phyloP scores from a whole-genome alignment of 306 rosid genomes.

The Dalbergia cochinchinensis region DNA sequence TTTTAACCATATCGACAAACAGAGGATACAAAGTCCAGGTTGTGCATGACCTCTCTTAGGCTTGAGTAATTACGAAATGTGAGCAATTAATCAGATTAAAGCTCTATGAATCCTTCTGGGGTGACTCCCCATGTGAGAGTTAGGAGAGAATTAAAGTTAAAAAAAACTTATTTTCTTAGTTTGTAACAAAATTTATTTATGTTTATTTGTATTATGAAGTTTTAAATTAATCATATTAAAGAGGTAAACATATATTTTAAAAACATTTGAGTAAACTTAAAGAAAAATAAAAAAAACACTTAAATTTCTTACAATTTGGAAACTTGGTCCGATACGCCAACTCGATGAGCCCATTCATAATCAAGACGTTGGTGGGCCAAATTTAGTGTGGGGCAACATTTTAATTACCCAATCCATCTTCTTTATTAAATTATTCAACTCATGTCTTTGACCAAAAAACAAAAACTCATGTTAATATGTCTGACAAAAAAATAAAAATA shows the following conservation, averaged over 20 bases:
- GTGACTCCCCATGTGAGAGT: neutral
- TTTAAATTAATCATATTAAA: too few species aligned
- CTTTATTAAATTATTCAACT: too few species aligned
- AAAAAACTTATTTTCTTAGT: too few species aligned
- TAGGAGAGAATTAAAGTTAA: neutral
- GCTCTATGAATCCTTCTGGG: neutral
- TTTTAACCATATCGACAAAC: neutral
- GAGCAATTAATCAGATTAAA: neutral
- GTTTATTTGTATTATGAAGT: too few species aligned
- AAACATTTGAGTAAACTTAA: too few species aligned
- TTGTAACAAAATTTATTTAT: too few species aligned
- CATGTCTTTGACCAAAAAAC: too few species aligned
- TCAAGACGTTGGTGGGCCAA: neutral
- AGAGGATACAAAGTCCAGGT: constrained; percentile 9
- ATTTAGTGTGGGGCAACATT: too few species aligned
- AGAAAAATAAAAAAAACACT: too few species aligned
- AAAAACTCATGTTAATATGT: too few species aligned
- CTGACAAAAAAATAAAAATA: too few species aligned
- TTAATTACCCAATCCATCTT: too few species aligned
- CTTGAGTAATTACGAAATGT: neutral
- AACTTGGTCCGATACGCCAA: neutral
- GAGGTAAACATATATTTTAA: neutral
- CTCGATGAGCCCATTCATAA: neutral
- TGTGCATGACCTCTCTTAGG: neutral
- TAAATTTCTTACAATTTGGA: neutral